These are phyloP conservation scores for Coccomyxa subellipsoidea DNA, from an alignment of 163 green algal species.

Conservation along the genomic window DNA sequence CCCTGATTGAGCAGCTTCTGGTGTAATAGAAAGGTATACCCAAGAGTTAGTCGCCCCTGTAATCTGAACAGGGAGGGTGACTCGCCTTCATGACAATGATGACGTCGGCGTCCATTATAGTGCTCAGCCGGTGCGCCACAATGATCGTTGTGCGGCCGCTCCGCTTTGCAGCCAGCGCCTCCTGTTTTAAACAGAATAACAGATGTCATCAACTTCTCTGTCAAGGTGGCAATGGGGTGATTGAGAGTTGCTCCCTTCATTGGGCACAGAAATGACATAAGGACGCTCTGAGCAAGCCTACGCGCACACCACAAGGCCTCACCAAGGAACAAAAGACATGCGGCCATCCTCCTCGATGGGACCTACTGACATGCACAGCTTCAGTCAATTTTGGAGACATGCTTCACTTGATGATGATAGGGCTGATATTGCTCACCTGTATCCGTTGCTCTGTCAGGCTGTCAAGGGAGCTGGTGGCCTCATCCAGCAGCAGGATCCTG, in stretches of 20 bases:
- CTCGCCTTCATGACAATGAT: constrained; percentile 80
- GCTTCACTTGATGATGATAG: background rate
- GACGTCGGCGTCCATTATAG: constrained; percentile 82
- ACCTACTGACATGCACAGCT: background rate
- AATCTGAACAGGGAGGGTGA: background rate
- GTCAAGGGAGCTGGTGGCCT: constrained; percentile 87
- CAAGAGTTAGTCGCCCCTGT: too few species aligned
- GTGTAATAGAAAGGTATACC: too few species aligned
- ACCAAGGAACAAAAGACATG: background rate
- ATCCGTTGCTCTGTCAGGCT: constrained; percentile 80
- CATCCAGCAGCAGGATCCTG: constrained; percentile 60
- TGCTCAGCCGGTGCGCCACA: constrained; percentile 91
- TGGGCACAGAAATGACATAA: too few species aligned
- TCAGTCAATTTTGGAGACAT: background rate
- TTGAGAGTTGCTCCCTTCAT: too few species aligned
- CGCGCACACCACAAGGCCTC: background rate
- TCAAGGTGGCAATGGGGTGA: too few species aligned
- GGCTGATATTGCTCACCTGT: constrained; percentile 10
- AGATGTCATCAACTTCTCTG: background rate
- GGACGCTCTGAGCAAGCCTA: background rate
- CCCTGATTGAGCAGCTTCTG: background rate
- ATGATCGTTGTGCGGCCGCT: constrained; percentile 79
- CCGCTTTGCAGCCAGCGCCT: constrained; percentile 15
- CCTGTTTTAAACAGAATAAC: constrained; percentile 10
- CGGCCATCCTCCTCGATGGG: too few species aligned